These are phyloP conservation scores for Botryotinia calthae DNA, from an alignment of 2,329 filamentous ascomycete genomes.

Conservation along the genomic window DNA sequence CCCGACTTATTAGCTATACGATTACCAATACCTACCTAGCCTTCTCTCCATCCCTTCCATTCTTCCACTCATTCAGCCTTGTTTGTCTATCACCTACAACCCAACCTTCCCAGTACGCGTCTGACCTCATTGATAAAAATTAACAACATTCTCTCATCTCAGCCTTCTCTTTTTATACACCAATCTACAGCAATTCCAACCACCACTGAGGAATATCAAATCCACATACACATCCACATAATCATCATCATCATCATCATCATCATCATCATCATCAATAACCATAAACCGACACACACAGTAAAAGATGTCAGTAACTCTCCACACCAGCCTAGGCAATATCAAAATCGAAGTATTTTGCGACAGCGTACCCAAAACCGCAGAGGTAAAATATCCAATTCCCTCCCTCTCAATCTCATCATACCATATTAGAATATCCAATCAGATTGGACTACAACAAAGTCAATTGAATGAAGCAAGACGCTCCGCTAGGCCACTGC, in stretches of 20 bases:
- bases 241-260: too few species aligned
- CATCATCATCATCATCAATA: not conserved
- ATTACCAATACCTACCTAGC: not conserved
- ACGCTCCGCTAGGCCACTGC: conserved; percentile 5
- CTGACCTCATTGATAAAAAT: not conserved
- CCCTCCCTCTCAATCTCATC: not conserved
- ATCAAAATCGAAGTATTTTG: conserved; percentile 97
- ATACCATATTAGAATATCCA: not conserved
- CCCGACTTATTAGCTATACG: not conserved
- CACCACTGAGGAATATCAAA: not conserved
- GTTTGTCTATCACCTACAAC: not conserved
- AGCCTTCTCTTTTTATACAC: not conserved
- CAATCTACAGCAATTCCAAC: not conserved
- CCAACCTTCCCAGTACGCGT: not conserved
- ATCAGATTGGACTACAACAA: not conserved
- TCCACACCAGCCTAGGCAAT: conserved; percentile 86
- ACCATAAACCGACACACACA: not conserved
- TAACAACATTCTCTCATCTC: not conserved
- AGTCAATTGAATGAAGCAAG: not conserved
- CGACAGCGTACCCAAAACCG: conserved; percentile 88
- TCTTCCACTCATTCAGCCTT: not conserved
- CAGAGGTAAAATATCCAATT: conserved; percentile 57
- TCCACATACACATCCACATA: not conserved
- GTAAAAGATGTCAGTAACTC: conserved; percentile 57
- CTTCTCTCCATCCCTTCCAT: not conserved